Evolutionary conservation across 2,329 filamentous ascomycete species (phyloP).

Genomic region (Aspergillus intermedius): DNA sequence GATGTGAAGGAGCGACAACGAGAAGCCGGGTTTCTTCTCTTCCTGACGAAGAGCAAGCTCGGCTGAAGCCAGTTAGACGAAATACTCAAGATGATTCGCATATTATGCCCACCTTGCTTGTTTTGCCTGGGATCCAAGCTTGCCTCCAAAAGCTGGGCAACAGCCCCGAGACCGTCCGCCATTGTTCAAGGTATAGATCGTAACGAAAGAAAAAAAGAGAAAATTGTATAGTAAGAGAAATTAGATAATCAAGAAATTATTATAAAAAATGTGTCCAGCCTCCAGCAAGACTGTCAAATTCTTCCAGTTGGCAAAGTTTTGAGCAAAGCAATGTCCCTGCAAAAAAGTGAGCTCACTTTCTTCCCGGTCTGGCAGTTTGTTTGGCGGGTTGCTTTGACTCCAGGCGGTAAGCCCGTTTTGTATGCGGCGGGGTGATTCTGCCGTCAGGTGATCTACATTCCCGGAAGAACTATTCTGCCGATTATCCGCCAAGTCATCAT

Average conservation of each 20-base stretch:
- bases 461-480: slow-evolving; percentile 14
- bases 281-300: no score
- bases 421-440: slow-evolving; percentile 16
- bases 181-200: slow-evolving; percentile 33
- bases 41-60: slow-evolving; percentile 72
- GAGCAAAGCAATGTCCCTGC: background rate
- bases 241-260: background rate
- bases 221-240: background rate
- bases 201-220: background rate
- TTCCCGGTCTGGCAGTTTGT: slow-evolving; percentile 29
- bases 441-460: slow-evolving; percentile 17
- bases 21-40: slow-evolving; percentile 80
- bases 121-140: slow-evolving; percentile 83
- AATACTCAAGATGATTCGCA: background rate
- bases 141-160: slow-evolving; percentile 81
- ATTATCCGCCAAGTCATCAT: slow-evolving; percentile 17
- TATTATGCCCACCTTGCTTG: slow-evolving; percentile 67
- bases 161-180: slow-evolving; percentile 54
- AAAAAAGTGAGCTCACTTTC: slow-evolving; percentile 12
- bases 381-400: slow-evolving; percentile 22
- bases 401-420: slow-evolving; percentile 19
- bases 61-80: slow-evolving; percentile 48
- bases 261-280: no score
- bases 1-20: slow-evolving; percentile 80
- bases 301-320: no score